Evolutionary conservation across 1,284 basidiomycete species (phyloP), one percentile per base, ranked within the genome.

Genomic region (Ganoderma lucidum): DNA sequence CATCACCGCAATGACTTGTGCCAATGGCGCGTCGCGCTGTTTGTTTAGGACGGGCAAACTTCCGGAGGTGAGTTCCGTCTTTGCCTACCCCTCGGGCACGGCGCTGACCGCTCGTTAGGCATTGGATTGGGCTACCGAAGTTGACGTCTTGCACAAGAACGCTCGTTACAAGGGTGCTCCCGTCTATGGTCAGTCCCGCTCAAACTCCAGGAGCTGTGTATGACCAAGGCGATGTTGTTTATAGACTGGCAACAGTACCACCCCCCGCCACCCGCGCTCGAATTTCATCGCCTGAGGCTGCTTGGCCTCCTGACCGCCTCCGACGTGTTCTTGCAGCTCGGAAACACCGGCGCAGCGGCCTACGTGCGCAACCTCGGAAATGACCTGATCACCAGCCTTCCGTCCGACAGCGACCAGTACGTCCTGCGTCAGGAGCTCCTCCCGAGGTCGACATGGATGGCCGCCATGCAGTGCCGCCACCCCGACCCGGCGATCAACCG

Each of bases 321-420:
- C 2, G 71, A 76, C 35, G 62, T 75, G 9, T 75, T 73, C 63
- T 66, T 75, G 30, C 58, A 62, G 60, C 71, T 77, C 2, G 72
- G 74, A 0, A 76, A 76, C 66, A 77, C 76, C 4, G 73, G 72
- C 8, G 51, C 70, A 6, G 76, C 73, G 1, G 65, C 71, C 32
- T 73, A 75, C 53, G 65, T 74, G 14, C 67, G 65, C 14, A 71
- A 73, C 60, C 35, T 67, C 23, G 70, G 69, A 1, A 66, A 69
- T 28, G 68, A 70, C n/a, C 42, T 71, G 19, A 60, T 72, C 51
- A 55, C 56, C 9, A 59, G 51, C 37, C 39, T 72, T 10, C 64
- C 73, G 2, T 63, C 64, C 23, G 3, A 8, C 3, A 51, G 60
- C n/a, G 67, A 75, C 48, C 58, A 65, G n/a, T 51, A 58, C 3